phyloP scores from a whole-genome alignment of 306 rosid genomes.

The Quercus rubra region DNA sequence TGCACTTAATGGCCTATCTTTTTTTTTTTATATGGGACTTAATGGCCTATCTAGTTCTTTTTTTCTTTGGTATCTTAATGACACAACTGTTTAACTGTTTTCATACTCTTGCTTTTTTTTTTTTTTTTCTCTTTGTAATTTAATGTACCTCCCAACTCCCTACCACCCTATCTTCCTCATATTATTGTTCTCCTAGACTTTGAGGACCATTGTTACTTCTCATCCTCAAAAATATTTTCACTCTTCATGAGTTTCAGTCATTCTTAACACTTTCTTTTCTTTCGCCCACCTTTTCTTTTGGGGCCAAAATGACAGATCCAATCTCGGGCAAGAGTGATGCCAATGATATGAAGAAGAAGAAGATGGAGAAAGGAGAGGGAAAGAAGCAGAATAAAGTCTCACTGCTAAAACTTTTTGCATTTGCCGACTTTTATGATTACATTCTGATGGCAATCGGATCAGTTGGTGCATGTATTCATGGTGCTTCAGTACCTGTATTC shows the following conservation, averaged over 20 bases:
- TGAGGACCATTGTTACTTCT: not conserved
- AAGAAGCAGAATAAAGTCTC: slow-evolving; percentile 53
- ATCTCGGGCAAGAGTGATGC: slow-evolving; percentile 3
- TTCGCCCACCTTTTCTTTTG: not conserved
- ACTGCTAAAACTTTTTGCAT: slow-evolving; percentile 57
- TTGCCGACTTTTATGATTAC: slow-evolving; percentile 78
- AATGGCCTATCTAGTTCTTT: not conserved
- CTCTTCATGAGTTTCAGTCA: not conserved
- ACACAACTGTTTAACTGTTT: slow-evolving; percentile 13
- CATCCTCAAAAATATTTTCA: not conserved
- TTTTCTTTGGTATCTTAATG: not conserved
- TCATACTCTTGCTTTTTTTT: not conserved
- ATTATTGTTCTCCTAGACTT: not conserved
- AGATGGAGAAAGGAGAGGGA: slow-evolving; percentile 12
- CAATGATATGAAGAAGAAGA: slow-evolving; percentile 18
- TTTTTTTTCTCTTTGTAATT: not conserved
- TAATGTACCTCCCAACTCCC: slow-evolving; percentile 1
- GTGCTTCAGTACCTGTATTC: slow-evolving; percentile 95
- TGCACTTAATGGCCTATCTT: not conserved
- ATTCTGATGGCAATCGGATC: slow-evolving; percentile 71
- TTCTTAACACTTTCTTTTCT: not conserved
- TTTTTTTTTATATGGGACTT: not conserved
- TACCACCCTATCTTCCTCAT: not conserved
- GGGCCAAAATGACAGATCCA: slow-evolving; percentile 7
- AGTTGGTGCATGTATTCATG: slow-evolving; percentile 81